Evolutionary conservation across 495 filamentous ascomycete genomes (phyloP).

Genomic region (Penicillium angulare): DNA sequence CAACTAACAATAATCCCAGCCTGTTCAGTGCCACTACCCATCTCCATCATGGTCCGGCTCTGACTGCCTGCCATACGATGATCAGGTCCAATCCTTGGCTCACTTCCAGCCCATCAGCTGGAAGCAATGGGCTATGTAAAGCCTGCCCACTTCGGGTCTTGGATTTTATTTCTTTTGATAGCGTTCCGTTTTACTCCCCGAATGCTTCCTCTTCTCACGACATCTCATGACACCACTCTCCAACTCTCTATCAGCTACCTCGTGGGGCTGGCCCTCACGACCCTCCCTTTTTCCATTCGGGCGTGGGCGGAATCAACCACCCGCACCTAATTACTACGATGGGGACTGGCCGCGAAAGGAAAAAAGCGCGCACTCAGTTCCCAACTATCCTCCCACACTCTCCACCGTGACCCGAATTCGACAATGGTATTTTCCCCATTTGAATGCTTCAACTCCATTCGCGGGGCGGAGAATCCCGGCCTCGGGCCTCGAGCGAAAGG

Average conservation of each 20-base stretch:
- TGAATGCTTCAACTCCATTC: slow-evolving; percentile 5
- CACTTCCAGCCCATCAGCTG: slow-evolving; percentile 32
- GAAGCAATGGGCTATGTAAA: slow-evolving; percentile 35
- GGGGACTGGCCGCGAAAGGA: not conserved
- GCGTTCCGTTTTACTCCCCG: not conserved
- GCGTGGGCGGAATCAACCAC: not conserved
- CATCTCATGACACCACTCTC: not conserved
- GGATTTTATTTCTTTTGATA: slow-evolving; percentile 1
- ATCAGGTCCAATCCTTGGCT: slow-evolving; percentile 28
- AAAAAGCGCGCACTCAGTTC: not conserved
- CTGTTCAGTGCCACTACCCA: slow-evolving; percentile 42
- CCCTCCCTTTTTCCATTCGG: not conserved
- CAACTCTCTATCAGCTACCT: not conserved
- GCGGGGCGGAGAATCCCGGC: slow-evolving; percentile 11
- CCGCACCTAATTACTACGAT: not conserved
- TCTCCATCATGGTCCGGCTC: slow-evolving; percentile 41
- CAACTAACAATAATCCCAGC: too few species aligned
- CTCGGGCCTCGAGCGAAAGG: slow-evolving; percentile 1
- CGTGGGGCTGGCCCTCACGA: slow-evolving; percentile 4
- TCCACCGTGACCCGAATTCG: not conserved
- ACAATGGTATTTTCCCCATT: not conserved
- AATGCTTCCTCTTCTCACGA: not conserved
- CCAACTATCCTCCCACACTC: not conserved
- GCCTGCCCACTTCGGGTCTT: not conserved
- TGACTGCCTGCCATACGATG: slow-evolving; percentile 40